Evolutionary conservation across 331 rosid species (phyloP).

Genomic region (Prunus yedoensis): DNA sequence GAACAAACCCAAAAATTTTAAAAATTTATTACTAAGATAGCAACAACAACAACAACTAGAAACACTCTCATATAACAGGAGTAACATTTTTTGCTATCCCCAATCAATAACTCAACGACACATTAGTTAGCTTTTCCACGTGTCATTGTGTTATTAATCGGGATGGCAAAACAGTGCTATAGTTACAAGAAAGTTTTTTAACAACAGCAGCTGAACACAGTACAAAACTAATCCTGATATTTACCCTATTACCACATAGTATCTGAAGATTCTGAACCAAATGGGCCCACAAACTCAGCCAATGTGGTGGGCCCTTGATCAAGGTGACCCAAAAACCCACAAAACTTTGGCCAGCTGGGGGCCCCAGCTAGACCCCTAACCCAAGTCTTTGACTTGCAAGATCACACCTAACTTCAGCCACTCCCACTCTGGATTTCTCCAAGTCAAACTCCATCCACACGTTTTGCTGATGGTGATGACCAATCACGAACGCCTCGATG

Average conservation of each 20-base stretch:
- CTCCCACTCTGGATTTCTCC: slow-evolving; percentile 65
- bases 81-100: too few species aligned
- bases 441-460: slow-evolving; percentile 87
- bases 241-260: not conserved
- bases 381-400: slow-evolving; percentile 55
- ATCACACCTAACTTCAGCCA: slow-evolving; percentile 51
- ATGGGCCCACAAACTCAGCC: slow-evolving; percentile 9
- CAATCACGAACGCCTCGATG: slow-evolving; percentile 66
- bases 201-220: not conserved
- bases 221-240: not conserved
- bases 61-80: too few species aligned
- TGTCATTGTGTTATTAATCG: fast-evolving
- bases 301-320: not conserved
- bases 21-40: not conserved
- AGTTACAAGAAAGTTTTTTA: too few species aligned
- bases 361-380: slow-evolving; percentile 11
- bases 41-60: not conserved
- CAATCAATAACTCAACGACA: too few species aligned
- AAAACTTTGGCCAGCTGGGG: not conserved
- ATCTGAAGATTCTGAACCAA: slow-evolving; percentile 4
- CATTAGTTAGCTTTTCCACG: fast-evolving
- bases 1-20: too few species aligned
- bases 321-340: not conserved
- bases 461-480: slow-evolving; percentile 80
- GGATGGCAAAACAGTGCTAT: not conserved